Base-by-base conservation (phyloP, 2,329 filamentous ascomycete genomes). In the Madurella mycetomatis region DNA sequence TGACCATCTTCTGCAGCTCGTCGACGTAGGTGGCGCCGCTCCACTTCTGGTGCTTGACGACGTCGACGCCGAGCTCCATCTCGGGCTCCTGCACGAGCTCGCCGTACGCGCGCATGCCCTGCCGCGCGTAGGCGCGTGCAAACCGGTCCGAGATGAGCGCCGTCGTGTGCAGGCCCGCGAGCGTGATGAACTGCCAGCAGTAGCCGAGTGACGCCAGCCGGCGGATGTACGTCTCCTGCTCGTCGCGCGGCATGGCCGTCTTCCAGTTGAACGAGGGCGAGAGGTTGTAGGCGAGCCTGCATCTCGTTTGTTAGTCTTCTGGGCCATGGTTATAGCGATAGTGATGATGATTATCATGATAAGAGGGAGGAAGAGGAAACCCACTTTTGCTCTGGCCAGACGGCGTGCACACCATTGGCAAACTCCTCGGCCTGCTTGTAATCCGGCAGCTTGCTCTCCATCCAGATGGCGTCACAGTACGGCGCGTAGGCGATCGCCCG, bases 181-280 rank as follows among this genome's bases (percentile, higher is more conserved):
- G 84, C n/a, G 94, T 99, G 78, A 99, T 99, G 80, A 99, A 99
- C 74, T 99, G 94, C 94, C 94, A 99, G 83, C 90, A 95, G 83
- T 99, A 99, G 60, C 94, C 94, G 47, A 99, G 83, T 59, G 77
- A 68, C 57, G 86, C 91, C 41, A 99, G 87, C 41, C 94, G 89
- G 60, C 85, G 79, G 77, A 99, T 99, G 77, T 97, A 99, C 17
- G 94, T 99, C 77, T 96, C 90, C 76, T 99, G 94, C 71, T 97
- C 92, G 50, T 82, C 80, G 62, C 88, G 84, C 43, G 90, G 81
- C 92, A 96, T 96, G 65, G 92, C 94, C 55, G 91, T 82, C 80
- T 97, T 97, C 94, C 94, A 99, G 84, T 99, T 99, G 87, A 99
- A 99, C 3, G 91, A 96, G 31, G 94, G 94, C 0, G 91, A 96